phyloP scores from a whole-genome alignment of 495 filamentous ascomycete genomes.

The Penicillium taxi region DNA sequence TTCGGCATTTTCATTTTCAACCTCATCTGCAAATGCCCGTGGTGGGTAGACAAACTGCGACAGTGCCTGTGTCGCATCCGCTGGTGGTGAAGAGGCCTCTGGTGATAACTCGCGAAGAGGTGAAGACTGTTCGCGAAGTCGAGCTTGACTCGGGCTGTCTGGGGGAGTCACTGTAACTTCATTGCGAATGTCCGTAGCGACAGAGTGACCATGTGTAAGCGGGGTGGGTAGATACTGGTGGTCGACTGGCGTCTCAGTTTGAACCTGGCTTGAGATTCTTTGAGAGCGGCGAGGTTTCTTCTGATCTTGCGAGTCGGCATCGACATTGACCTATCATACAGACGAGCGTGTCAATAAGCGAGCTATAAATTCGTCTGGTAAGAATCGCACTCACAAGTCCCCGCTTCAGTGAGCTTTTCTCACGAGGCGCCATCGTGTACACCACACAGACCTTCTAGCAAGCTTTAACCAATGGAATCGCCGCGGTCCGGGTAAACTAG shows the following conservation, averaged over 20 bases:
- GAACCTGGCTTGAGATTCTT: conserved; percentile 45
- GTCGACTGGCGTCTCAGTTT: conserved; percentile 49
- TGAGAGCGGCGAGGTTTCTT: conserved; percentile 49
- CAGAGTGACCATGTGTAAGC: conserved; percentile 59
- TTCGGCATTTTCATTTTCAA: conserved; percentile 71
- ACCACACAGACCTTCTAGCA: too few species aligned
- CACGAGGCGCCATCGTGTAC: conserved; percentile 44
- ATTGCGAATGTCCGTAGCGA: conserved; percentile 55
- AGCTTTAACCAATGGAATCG: too few species aligned
- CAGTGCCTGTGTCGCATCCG: conserved; percentile 56
- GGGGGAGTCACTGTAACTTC: conserved; percentile 67
- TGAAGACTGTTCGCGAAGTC: conserved; percentile 43
- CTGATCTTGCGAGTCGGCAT: conserved; percentile 33
- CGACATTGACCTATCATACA: conserved; percentile 28
- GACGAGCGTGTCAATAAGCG: conserved; percentile 8
- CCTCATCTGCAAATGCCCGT: conserved; percentile 66
- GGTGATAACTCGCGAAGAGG: conserved; percentile 54
- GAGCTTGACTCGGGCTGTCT: conserved; percentile 52
- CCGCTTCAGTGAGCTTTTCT: conserved; percentile 49
- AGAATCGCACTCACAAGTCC: conserved; percentile 29
- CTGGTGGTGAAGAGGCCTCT: conserved; percentile 58
- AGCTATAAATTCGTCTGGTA: not conserved
- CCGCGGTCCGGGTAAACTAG: too few species aligned
- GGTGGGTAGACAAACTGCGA: conserved; percentile 77
- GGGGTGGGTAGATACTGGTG: conserved; percentile 75